Conservation (phyloP, 768 basidiomycete genomes). For the Pholiota conissans region DNA sequence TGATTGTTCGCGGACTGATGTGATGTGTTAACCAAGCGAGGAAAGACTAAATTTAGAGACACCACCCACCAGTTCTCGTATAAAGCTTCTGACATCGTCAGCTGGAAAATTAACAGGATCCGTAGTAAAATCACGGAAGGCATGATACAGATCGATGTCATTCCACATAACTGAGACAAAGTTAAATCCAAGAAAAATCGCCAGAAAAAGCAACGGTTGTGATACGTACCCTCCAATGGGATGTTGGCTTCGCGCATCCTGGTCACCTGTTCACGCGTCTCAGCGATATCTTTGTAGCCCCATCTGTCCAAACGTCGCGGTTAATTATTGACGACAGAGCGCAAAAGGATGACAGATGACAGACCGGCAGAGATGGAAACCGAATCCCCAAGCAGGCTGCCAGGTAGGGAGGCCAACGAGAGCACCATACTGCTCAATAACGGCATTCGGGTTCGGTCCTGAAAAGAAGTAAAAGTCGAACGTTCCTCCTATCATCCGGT, state of each 20-base stretch:
- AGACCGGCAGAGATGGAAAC: constrained; percentile 73
- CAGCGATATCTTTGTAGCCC: constrained; percentile 49
- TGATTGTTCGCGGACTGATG: constrained; percentile 16
- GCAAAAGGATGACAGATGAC: constrained; percentile 15
- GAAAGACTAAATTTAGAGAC: background rate
- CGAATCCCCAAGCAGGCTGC: constrained; percentile 77
- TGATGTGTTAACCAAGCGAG: background rate
- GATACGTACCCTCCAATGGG: constrained; percentile 65
- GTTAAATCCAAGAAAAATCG: background rate
- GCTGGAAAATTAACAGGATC: constrained; percentile 65
- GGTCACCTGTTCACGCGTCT: constrained; percentile 52
- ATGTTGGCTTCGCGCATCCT: constrained; percentile 65
- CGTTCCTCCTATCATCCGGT: constrained; percentile 72
- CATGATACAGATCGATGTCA: constrained; percentile 74
- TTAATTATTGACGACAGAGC: background rate
- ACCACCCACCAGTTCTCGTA: constrained; percentile 25
- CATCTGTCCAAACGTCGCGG: constrained; percentile 31
- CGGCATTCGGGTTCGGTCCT: constrained; percentile 56
- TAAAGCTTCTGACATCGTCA: constrained; percentile 53
- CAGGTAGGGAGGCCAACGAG: constrained; percentile 69
- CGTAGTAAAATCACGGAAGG: constrained; percentile 66
- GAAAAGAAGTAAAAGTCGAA: constrained; percentile 80
- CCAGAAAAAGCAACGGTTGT: constrained; percentile 3
- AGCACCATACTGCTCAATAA: constrained; percentile 70
- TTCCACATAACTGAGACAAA: constrained; percentile 66